Percentiles rank a stretch among this genome's conserved stretches.
These are phyloP conservation scores for Pyricularia sp. DNA, from an alignment of 2,329 filamentous ascomycete genomes.

Conservation along the genomic window DNA sequence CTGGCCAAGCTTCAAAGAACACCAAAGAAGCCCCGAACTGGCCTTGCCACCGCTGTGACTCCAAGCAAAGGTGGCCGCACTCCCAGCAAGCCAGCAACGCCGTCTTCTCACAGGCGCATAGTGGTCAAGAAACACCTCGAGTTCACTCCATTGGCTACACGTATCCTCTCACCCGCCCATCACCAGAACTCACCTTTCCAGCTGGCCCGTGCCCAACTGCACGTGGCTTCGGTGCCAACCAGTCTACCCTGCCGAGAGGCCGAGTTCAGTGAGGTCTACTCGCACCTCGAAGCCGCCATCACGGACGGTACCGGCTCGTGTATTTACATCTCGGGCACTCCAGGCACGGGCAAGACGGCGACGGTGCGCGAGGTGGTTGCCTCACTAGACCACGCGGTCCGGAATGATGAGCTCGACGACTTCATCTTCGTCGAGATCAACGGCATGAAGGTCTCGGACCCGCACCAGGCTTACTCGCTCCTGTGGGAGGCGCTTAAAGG, in stretches of 20 bases:
- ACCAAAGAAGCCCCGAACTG: conserved; percentile 18
- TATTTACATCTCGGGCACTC: conserved; percentile 98
- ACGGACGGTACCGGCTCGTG: conserved; percentile 86
- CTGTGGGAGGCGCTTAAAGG: conserved; percentile 94
- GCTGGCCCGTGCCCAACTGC: conserved; percentile 73
- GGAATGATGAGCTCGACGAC: conserved; percentile 84
- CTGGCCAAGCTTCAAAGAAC: conserved; percentile 18
- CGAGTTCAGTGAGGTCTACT: conserved; percentile 86
- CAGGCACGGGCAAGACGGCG: conserved; percentile 93
- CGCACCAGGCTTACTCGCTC: conserved; percentile 87
- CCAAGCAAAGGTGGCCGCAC: conserved; percentile 42
- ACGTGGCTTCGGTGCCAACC: conserved; percentile 84
- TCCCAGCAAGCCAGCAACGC: conserved; percentile 28
- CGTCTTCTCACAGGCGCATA: conserved; percentile 35
- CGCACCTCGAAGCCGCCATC: conserved; percentile 87
- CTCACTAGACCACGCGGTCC: conserved; percentile 75
- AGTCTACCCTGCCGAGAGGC: conserved; percentile 83
- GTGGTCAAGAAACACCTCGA: conserved; percentile 79
- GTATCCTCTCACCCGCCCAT: conserved; percentile 62
- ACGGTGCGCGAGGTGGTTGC: conserved; percentile 92
- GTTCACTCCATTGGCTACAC: conserved; percentile 88
- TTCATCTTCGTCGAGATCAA: conserved; percentile 99
- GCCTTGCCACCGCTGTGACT: conserved; percentile 24
- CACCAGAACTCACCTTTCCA: conserved; percentile 80
- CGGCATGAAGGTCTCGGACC: conserved; percentile 98